phyloP scores from a whole-genome alignment of 306 rosid species.

The Fagus sylvatica region DNA sequence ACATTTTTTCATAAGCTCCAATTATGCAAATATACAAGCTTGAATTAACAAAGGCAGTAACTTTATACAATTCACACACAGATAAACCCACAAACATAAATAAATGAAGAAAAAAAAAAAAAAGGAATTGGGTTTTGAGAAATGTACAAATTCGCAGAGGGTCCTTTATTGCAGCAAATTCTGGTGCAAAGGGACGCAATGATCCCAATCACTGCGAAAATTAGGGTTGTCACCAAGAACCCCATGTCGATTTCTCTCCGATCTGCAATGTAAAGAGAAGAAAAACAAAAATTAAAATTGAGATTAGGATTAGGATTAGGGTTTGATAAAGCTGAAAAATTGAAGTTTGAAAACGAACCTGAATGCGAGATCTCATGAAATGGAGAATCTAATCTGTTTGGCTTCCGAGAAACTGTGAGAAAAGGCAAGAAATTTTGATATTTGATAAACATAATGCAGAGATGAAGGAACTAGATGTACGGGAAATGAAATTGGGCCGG shows the following conservation, averaged over 20 bases:
- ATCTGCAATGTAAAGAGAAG: slow-evolving; percentile 40
- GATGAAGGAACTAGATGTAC: neutral
- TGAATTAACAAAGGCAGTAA: slow-evolving; percentile 24
- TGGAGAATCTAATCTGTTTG: slow-evolving; percentile 14
- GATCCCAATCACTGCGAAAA: slow-evolving; percentile 68
- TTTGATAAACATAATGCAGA: neutral
- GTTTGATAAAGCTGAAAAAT: neutral
- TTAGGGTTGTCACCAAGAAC: slow-evolving; percentile 72
- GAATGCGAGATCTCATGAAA: slow-evolving; percentile 4
- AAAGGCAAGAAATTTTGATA: neutral
- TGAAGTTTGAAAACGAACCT: neutral
- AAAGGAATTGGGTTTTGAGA: neutral
- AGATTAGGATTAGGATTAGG: neutral
- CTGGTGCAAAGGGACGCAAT: slow-evolving; percentile 72
- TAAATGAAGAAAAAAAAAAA: neutral
- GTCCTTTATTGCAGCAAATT: slow-evolving; percentile 80
- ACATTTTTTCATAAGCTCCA: no score
- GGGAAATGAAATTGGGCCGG: neutral
- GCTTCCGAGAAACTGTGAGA: slow-evolving; percentile 22
- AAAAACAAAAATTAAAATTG: slow-evolving; percentile 15
- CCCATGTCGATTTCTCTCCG: slow-evolving; percentile 66
- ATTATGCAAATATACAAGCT: neutral
- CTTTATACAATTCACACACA: neutral
- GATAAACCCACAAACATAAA: neutral
- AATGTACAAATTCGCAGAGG: slow-evolving; percentile 74